Conservation (phyloP, 202 grass and related monocot species). For the Hordeum pubiflorum region DNA sequence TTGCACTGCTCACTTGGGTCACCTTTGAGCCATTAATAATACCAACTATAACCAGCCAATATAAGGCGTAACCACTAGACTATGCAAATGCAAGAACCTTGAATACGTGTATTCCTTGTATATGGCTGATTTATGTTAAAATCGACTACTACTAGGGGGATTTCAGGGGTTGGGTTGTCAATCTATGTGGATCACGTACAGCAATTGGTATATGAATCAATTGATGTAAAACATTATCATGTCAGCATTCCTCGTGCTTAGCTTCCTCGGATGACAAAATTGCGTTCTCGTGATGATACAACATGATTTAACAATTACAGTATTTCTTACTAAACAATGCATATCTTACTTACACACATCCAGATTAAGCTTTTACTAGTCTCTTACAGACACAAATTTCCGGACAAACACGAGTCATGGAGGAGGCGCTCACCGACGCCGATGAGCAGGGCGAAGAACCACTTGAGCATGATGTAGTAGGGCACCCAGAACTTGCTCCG, state of each 20-base stretch:
- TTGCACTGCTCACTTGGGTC: neutral
- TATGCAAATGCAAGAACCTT: neutral
- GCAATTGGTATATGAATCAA: neutral
- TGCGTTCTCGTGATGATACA: neutral
- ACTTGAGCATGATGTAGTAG: slow-evolving; percentile 88
- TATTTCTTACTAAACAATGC: neutral
- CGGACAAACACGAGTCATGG: neutral
- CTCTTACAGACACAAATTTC: neutral
- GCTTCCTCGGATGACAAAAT: neutral
- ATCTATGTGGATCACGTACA: neutral
- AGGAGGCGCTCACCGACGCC: slow-evolving; percentile 63
- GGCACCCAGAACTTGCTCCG: slow-evolving; percentile 89
- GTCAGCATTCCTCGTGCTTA: neutral
- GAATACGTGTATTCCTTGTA: neutral
- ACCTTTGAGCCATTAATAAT: neutral
- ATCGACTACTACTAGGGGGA: neutral
- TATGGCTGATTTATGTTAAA: neutral
- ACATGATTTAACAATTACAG: neutral
- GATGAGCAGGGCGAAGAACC: slow-evolving; percentile 80
- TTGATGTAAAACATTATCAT: neutral
- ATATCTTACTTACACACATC: neutral
- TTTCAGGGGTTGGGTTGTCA: neutral
- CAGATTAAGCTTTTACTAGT: neutral
- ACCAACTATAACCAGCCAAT: neutral
- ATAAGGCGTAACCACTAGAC: neutral